Evolutionary conservation across 345 rosid genomes (phyloP), one percentile per base, ranked within the genome.

Genomic region (Melaleuca alternifolia): DNA sequence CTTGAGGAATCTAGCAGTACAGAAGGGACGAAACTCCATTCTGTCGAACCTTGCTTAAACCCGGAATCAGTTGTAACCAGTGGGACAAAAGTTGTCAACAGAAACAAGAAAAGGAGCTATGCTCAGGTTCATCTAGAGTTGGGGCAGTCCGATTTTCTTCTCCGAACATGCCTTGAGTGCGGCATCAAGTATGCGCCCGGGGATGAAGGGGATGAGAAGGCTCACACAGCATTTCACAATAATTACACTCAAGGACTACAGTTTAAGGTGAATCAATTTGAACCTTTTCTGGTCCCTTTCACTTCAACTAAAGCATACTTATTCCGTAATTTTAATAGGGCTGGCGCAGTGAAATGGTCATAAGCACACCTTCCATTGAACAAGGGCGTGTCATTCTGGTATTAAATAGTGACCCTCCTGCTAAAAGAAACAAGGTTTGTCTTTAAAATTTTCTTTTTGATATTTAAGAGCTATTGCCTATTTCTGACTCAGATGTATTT

Each of bases 111-210:
- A 88, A 94, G 99, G 81, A 94, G 90, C 86, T 95, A 95, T 87
- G 94, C 95, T 7, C 99, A 95, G 90, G 86, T 95, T 37, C 93
- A 96, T 92, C 88, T 96, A 86, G 98, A 97, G 50, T 87, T 96
- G 37, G 99, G 98, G 37, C 99, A 97, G 87, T 92, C 98, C 65
- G 98, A 97, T 93, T 96, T 97, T 89, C 93, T 93, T 87, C 92
- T 97, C 82, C 94, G 89, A 6, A 85, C 89, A 5, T 97, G 99
- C 86, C 75, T 88, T 12, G 84, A 85, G 1, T 95, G 99, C 76
- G 96, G 96, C 51, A 51, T 87, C 83, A 91, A 90, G 87, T 97
- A 92, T 83, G 90, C 98, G 86, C 94, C 98, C 6, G 99, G 98
- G 16, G 94, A 95, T 52, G 93, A 91, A 85, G 84, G 28, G 33